Percentiles rank a stretch among this genome's conserved stretches.
Conservation (phyloP, 441 rosid species). For the Metrosideros polymorpha region DNA sequence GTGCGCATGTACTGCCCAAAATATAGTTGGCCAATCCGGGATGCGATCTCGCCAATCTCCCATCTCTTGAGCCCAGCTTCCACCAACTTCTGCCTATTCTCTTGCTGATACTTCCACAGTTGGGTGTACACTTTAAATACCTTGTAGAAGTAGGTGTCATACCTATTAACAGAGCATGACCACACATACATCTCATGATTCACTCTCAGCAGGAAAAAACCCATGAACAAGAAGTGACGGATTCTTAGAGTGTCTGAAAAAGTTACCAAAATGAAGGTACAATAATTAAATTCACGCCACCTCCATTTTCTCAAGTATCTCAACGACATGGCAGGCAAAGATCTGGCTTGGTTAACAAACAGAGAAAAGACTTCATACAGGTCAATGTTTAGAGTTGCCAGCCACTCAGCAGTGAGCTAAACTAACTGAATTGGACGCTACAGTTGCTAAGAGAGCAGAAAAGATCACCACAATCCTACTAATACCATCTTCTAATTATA, state of each 20-base stretch:
- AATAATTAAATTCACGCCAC: neutral
- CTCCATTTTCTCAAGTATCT: neutral
- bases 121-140: slow-evolving; percentile 95
- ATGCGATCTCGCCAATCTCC: slow-evolving; percentile 98
- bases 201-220: neutral
- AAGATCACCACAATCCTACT: neutral
- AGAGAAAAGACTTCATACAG: neutral
- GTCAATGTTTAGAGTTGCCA: neutral
- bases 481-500: neutral
- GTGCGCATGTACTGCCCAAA: slow-evolving; percentile 95
- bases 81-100: slow-evolving; percentile 80
- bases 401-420: neutral
- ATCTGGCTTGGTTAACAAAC: neutral
- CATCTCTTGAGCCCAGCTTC: slow-evolving; percentile 93
- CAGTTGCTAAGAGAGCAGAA: neutral
- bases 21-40: slow-evolving; percentile 92
- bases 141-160: slow-evolving; percentile 86
- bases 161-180: slow-evolving; percentile 30
- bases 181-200: neutral
- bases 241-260: neutral
- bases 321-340: neutral
- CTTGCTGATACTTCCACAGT: slow-evolving; percentile 95
- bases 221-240: neutral
- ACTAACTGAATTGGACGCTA: neutral
- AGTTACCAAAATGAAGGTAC: neutral